phyloP scores from a whole-genome alignment of 2,329 filamentous ascomycete species.

The Periconia macrospinosa region DNA sequence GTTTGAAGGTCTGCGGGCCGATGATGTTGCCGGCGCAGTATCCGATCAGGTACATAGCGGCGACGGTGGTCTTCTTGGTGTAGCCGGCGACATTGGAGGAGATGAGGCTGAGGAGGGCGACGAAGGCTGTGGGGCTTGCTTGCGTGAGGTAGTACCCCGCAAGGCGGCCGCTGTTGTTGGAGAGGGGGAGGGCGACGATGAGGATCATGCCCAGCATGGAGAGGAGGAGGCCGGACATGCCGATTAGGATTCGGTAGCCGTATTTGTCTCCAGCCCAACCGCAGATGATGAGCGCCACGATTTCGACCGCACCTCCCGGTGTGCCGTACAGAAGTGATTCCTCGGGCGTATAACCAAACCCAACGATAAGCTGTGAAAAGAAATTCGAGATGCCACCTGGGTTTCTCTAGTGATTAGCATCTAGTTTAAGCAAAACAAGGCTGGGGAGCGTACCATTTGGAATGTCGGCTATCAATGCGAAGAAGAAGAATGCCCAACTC shows the following conservation, averaged over 20 bases:
- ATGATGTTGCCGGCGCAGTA: conserved; percentile 47
- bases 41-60: conserved; percentile 52
- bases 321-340: conserved; percentile 67
- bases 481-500: conserved; percentile 63
- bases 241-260: conserved; percentile 60
- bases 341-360: conserved; percentile 66
- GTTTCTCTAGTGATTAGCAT: background rate
- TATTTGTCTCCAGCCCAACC: conserved; percentile 61
- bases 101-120: conserved; percentile 65
- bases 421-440: background rate
- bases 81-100: conserved; percentile 63
- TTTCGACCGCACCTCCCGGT: conserved; percentile 67
- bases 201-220: conserved; percentile 64
- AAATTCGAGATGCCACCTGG: conserved; percentile 60
- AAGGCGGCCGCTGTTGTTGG: conserved; percentile 61
- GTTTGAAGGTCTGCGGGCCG: conserved; percentile 41
- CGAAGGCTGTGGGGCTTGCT: conserved; percentile 63
- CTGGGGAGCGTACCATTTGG: conserved; percentile 51
- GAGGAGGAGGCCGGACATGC: conserved; percentile 54
- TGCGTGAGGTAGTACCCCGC: conserved; percentile 69
- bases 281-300: conserved; percentile 59
- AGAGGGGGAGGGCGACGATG: conserved; percentile 63
- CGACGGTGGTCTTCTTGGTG: conserved; percentile 63
- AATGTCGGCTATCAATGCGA: conserved; percentile 59
- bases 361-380: conserved; percentile 62